A percentile compares a stretch with the other conserved stretches of the same genome.
Evolutionary conservation across 176 grass and related monocot species (phyloP).

Genomic region (Pontederia crassipes): DNA sequence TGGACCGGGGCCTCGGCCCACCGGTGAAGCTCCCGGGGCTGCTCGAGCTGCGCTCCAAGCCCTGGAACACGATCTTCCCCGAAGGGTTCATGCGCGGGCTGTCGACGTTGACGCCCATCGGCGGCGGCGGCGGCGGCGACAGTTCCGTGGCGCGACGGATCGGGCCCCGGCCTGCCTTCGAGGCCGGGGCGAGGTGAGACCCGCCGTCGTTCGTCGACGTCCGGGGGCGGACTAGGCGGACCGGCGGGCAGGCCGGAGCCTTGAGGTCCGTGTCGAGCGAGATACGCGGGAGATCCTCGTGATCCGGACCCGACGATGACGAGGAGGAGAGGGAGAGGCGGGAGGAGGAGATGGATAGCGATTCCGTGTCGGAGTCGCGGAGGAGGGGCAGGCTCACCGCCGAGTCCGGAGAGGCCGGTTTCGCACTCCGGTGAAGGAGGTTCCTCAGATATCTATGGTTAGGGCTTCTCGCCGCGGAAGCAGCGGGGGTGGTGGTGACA

Average conservation of each 20-base stretch:
- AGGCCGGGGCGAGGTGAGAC: slow-evolving; percentile 17
- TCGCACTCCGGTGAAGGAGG: slow-evolving; percentile 39
- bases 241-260: slow-evolving; percentile 5
- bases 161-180: slow-evolving; percentile 15
- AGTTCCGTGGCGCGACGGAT: slow-evolving; percentile 12
- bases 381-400: slow-evolving; percentile 37
- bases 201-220: slow-evolving; percentile 7
- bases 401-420: slow-evolving; percentile 31
- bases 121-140: not conserved
- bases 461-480: not conserved
- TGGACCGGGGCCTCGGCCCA: slow-evolving; percentile 25
- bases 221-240: slow-evolving; percentile 21
- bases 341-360: slow-evolving; percentile 27
- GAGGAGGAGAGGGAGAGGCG: slow-evolving; percentile 36
- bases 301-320: slow-evolving; percentile 43
- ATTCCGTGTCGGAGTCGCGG: slow-evolving; percentile 17
- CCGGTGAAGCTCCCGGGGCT: slow-evolving; percentile 32
- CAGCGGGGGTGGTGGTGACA: slow-evolving; percentile 1
- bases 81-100: slow-evolving; percentile 59
- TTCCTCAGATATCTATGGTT: not conserved
- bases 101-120: slow-evolving; percentile 25
- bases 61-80: slow-evolving; percentile 54
- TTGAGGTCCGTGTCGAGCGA: slow-evolving; percentile 11
- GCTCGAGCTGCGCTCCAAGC: slow-evolving; percentile 61
- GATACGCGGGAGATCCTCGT: slow-evolving; percentile 6